Evolutionary conservation across 495 filamentous ascomycete genomes (phyloP).

Genomic region (Neurospora pannonica): DNA sequence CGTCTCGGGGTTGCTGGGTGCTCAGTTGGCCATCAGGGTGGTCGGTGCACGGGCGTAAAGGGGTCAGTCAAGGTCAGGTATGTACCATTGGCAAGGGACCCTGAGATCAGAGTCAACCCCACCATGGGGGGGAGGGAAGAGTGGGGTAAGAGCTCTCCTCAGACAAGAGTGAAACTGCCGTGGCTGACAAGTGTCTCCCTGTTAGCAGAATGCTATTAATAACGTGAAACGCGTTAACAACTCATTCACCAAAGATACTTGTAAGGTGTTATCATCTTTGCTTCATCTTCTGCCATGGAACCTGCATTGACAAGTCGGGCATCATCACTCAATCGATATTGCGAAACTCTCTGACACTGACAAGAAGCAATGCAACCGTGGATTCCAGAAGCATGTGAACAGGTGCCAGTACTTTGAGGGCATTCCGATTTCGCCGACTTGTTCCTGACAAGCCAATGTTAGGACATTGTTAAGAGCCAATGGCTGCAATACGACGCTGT

Average conservation of each 20-base stretch:
- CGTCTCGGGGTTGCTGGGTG: background rate
- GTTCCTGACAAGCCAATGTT: background rate
- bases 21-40: background rate
- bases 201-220: background rate
- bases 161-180: background rate
- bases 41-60: background rate
- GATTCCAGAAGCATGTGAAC: background rate
- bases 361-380: background rate
- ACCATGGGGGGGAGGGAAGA: background rate
- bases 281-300: background rate
- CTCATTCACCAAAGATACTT: background rate
- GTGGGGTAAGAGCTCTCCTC: background rate
- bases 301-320: background rate
- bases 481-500: background rate
- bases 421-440: background rate
- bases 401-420: background rate
- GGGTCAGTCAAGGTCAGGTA: background rate
- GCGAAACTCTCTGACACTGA: background rate
- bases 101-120: background rate
- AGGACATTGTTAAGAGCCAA: background rate
- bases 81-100: background rate
- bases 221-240: background rate
- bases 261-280: background rate
- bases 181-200: background rate
- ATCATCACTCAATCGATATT: background rate